These are phyloP conservation scores for Chlorella sp. DNA, from an alignment of 139 green algal genomes.

Conservation along the genomic window DNA sequence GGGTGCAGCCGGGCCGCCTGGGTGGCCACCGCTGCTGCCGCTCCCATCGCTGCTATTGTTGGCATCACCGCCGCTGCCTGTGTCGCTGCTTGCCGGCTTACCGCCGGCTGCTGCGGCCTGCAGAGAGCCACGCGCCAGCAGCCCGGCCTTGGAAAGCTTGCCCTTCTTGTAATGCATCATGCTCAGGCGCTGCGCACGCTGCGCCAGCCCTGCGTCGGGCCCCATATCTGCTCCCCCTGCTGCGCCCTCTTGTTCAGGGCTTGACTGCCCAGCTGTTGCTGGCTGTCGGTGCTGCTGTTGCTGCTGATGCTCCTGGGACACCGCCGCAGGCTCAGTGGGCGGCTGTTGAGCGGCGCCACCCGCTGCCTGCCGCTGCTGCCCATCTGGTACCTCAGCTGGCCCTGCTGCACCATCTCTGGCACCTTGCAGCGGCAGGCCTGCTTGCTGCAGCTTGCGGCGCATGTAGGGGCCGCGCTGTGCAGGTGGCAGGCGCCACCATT, in stretches of 20 bases:
- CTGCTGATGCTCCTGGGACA: background rate
- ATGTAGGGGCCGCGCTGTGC: background rate
- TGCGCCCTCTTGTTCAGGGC: too few relatives aligned
- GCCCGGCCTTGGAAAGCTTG: background rate
- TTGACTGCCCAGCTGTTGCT: too few relatives aligned
- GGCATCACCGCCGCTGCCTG: background rate
- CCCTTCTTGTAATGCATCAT: conserved; percentile 20
- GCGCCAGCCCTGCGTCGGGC: background rate
- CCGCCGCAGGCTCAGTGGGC: too few relatives aligned
- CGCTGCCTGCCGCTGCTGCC: background rate
- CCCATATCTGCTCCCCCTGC: background rate
- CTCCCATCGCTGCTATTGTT: too few relatives aligned
- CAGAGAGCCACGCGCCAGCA: background rate
- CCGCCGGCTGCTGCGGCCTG: background rate
- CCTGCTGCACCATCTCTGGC: background rate
- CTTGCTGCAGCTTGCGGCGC: conserved; percentile 11
- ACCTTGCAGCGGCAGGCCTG: background rate
- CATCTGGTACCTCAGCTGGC: too few relatives aligned
- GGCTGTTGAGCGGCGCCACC: too few relatives aligned
- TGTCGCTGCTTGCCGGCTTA: background rate
- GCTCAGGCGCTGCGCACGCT: conserved; percentile 24
- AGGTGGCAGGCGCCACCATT: background rate
- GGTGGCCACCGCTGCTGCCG: too few relatives aligned
- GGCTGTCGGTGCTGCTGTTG: background rate
- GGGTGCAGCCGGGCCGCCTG: background rate